These are phyloP conservation scores for Cenchrus purpureus DNA, from an alignment of 176 grass and related monocot genomes.

Conservation along the genomic window DNA sequence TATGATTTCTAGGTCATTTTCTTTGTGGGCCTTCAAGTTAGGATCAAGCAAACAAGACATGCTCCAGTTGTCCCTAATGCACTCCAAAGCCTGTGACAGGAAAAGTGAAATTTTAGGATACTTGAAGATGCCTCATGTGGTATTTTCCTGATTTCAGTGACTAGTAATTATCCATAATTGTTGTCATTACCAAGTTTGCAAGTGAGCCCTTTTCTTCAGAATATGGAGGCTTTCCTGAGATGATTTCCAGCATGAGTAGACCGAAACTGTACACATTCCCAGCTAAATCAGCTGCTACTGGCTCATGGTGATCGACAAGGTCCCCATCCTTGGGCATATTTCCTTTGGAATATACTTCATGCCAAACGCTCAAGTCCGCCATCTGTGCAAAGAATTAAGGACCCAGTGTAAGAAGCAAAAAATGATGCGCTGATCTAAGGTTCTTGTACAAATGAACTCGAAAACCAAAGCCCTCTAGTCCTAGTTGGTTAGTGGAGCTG, in stretches of 20 bases:
- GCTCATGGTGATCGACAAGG: constrained; percentile 46
- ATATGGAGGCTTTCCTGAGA: constrained; percentile 85
- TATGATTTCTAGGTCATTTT: constrained; percentile 69
- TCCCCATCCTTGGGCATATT: constrained; percentile 59
- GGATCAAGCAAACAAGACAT: constrained; percentile 75
- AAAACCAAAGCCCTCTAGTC: too few relatives aligned
- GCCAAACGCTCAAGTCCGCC: constrained; percentile 79
- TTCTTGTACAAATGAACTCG: too few relatives aligned
- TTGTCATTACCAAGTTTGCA: constrained; percentile 62
- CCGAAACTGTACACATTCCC: constrained; percentile 94
- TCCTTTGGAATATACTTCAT: constrained; percentile 61
- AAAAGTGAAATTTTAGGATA: constrained; percentile 25
- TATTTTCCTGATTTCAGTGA: constrained; percentile 14
- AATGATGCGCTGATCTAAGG: neutral
- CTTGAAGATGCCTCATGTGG: constrained; percentile 30
- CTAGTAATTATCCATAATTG: constrained; percentile 20
- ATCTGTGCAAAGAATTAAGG: constrained; percentile 57
- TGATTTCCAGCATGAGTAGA: constrained; percentile 85
- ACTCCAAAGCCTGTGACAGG: constrained; percentile 73
- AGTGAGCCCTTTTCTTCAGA: constrained; percentile 68
- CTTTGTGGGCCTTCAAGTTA: constrained; percentile 69
- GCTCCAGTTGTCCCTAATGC: constrained; percentile 58
- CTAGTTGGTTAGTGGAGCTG: too few relatives aligned
- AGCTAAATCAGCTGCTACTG: constrained; percentile 63
- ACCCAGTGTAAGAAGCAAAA: constrained; percentile 10